Conservation (phyloP, 2,329 filamentous ascomycete species). For the Triangularia setosa region DNA sequence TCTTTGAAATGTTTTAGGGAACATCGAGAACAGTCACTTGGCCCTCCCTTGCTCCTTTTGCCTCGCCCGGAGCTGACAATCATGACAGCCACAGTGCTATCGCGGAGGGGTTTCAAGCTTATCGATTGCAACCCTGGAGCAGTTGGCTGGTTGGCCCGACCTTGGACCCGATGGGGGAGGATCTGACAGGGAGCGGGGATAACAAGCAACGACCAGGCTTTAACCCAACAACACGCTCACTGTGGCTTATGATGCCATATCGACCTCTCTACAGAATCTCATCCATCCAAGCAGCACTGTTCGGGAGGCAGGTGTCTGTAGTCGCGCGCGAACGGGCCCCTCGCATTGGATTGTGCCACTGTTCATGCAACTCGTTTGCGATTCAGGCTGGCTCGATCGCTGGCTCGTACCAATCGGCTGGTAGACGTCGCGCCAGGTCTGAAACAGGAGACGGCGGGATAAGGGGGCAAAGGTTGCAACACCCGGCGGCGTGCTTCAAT, state of each 20-base stretch:
- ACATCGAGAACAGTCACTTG: too few relatives aligned
- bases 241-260: background rate
- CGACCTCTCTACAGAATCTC: too few relatives aligned
- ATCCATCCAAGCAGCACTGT: background rate
- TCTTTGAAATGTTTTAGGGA: background rate
- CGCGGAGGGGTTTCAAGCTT: background rate
- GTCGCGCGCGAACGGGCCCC: slow-evolving; percentile 20
- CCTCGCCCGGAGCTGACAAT: background rate
- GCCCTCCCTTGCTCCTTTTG: background rate
- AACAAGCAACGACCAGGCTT: background rate
- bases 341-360: slow-evolving; percentile 23
- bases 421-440: slow-evolving; percentile 19
- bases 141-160: background rate
- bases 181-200: background rate
- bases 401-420: slow-evolving; percentile 14
- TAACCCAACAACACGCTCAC: background rate
- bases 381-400: slow-evolving; percentile 6
- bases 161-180: background rate
- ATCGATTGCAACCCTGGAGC: background rate
- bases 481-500: background rate
- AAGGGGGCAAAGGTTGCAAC: slow-evolving; percentile 3
- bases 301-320: background rate
- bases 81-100: background rate
- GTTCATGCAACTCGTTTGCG: slow-evolving; percentile 20
- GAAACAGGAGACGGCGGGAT: slow-evolving; percentile 20